phyloP scores from a whole-genome alignment of 2,329 filamentous ascomycete species.

The Clarireedia homoeocarpa region DNA sequence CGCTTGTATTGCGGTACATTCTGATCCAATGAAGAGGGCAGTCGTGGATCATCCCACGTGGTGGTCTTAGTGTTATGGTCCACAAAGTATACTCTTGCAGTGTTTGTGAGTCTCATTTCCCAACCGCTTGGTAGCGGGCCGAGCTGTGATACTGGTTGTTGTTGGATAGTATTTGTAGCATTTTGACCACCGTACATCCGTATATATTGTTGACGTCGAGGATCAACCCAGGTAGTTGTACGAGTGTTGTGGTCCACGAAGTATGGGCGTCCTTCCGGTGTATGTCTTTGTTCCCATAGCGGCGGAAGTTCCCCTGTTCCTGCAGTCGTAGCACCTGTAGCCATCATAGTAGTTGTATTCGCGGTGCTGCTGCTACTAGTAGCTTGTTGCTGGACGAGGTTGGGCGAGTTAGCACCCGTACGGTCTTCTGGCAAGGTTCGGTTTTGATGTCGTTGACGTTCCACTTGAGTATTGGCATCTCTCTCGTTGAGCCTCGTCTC shows the following conservation, averaged over 20 bases:
- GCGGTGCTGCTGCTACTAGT: conserved; percentile 28
- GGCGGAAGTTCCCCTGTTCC: conserved; percentile 91
- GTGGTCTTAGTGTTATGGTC: conserved; percentile 99
- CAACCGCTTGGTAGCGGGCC: conserved; percentile 93
- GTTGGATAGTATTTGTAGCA: conserved; percentile 82
- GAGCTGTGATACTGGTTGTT: conserved; percentile 94
- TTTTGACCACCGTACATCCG: conserved; percentile 91
- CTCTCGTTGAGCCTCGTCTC: conserved; percentile 70
- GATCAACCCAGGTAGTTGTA: conserved; percentile 98
- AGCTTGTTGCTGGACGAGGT: conserved; percentile 47
- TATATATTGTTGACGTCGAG: conserved; percentile 94
- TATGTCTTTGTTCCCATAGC: conserved; percentile 94
- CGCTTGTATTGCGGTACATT: conserved; percentile 99
- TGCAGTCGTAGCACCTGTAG: conserved; percentile 87
- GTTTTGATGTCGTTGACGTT: conserved; percentile 90
- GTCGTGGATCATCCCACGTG: conserved; percentile 93
- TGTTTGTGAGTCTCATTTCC: conserved; percentile 99
- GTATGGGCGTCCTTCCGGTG: conserved; percentile 88
- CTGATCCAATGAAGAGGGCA: conserved; percentile 93
- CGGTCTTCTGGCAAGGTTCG: conserved; percentile 92
- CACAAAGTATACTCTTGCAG: conserved; percentile 95
- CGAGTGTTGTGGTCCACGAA: conserved; percentile 98
- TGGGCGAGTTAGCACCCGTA: conserved; percentile 87
- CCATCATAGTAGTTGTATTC: conserved; percentile 76
- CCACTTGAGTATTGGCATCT: conserved; percentile 86